Percentiles rank a stretch among this genome's conserved stretches.
These are phyloP conservation scores for Mycena crocata DNA, from an alignment of 768 basidiomycete species.

Conservation along the genomic window DNA sequence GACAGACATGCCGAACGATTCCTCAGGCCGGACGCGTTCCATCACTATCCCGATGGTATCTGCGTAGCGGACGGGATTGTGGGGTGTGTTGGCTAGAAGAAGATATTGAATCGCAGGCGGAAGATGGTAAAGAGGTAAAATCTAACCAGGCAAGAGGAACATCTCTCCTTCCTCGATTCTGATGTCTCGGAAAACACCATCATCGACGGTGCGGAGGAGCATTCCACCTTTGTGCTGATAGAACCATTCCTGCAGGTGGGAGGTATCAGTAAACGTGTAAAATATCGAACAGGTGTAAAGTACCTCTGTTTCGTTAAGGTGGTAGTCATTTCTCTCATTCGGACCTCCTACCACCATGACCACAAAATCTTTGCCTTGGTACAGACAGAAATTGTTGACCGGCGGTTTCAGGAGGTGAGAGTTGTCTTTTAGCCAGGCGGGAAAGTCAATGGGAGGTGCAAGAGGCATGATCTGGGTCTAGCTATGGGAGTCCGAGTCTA, in stretches of 20 bases:
- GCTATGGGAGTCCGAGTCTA: neutral
- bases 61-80: conserved; percentile 92
- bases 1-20: conserved; percentile 71
- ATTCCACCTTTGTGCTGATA: conserved; percentile 96
- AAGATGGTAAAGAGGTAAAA: conserved; percentile 30
- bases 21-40: conserved; percentile 84
- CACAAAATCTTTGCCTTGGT: conserved; percentile 85
- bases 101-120: neutral
- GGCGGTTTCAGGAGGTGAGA: conserved; percentile 86
- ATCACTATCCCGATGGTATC: conserved; percentile 95
- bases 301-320: conserved; percentile 90
- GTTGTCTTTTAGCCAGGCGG: conserved; percentile 89
- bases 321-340: conserved; percentile 93
- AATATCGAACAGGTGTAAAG: neutral
- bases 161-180: conserved; percentile 94
- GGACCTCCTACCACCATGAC: conserved; percentile 99
- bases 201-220: conserved; percentile 89
- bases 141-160: conserved; percentile 90
- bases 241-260: conserved; percentile 94
- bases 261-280: too few relatives aligned
- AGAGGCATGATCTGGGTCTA: conserved; percentile 67
- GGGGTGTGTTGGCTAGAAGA: conserved; percentile 87
- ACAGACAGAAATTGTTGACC: conserved; percentile 91
- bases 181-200: conserved; percentile 83
- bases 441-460: conserved; percentile 86